Evolutionary conservation across 2,329 filamentous ascomycete genomes (phyloP).

Genomic region (Phyllosticta citribraziliensis): DNA sequence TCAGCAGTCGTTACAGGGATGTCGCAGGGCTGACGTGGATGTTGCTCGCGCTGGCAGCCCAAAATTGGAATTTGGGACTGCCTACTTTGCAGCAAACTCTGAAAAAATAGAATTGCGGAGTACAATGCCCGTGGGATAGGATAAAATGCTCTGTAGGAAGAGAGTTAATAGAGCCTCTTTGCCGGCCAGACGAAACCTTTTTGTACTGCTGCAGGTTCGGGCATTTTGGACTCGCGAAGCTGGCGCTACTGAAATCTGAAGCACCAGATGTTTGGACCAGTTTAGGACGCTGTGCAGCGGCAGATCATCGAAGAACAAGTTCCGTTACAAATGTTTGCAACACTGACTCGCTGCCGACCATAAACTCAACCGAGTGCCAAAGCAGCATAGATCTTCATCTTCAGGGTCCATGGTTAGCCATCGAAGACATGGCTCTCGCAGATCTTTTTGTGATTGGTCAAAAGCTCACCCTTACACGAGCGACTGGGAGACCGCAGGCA

Average conservation of each 20-base stretch:
- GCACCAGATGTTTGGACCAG: not conserved
- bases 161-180: not conserved
- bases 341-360: not conserved
- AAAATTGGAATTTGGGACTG: not conserved
- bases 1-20: not conserved
- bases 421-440: not conserved
- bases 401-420: not conserved
- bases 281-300: not conserved
- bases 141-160: not conserved
- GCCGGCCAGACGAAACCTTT: not conserved
- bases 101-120: not conserved
- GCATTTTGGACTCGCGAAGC: not conserved
- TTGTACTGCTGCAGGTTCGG: not conserved
- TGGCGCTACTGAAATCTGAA: not conserved
- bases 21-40: not conserved
- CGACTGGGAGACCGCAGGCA: not conserved
- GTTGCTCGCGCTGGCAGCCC: not conserved
- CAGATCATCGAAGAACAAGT: not conserved
- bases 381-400: not conserved
- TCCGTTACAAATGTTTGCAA: not conserved
- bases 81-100: not conserved
- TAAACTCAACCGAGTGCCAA: not conserved
- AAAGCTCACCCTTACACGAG: not conserved
- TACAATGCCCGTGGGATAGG: not conserved
- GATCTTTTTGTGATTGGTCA: not conserved